Evolutionary conservation across 1,284 basidiomycete species (phyloP), one percentile per base, ranked within the genome.

Genomic region (Rhodotorula sp.): DNA sequence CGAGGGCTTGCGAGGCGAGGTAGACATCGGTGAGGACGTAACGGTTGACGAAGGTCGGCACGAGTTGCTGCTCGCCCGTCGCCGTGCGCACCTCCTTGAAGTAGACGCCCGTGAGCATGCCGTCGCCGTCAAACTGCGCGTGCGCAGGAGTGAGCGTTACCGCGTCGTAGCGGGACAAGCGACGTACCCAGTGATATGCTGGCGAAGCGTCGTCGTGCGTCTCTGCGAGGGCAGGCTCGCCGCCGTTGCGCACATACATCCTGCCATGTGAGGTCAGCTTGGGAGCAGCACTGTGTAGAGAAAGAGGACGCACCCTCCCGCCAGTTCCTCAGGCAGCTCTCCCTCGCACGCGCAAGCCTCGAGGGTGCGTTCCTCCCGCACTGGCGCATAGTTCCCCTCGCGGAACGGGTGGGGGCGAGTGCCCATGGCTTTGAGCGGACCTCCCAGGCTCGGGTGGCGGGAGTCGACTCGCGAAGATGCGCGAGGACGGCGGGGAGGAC

Each of bases 61-160:
- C 64, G 44, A 39, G 59, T 19, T 46, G 44, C 12, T 9, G 25
- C 8, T 39, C 13, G 10, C 37, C 2, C 9, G 51, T 3, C 75
- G n/a, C 46, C 41, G 27, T 70, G 70, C 21, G 50, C 1, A 72
- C 73, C 37, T 67, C 61, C 1, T 79, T 78, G 72, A 85, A 85
- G 63, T 81, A 80, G 22, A 85, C 84, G 22, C 84, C 84, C 61
- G 82, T 81, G 0, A 85, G 79, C 84, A 85, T 85, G 29, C 84
- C 83, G 76, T 84, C 82, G 9, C 83, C 83, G 69, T 83, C 82
- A 60, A 83, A 78, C 76, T 77, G 70, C 1, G 48, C 12, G 32
- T 21, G 7, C 2, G 79, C 75, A 78, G 80, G 73, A 44, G 53
- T 56, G 44, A 51, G 36, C 39, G 13, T 22, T 61, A 0, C 1